Base-by-base conservation (phyloP, 768 basidiomycete species). In the Tephrocybe sp. region DNA sequence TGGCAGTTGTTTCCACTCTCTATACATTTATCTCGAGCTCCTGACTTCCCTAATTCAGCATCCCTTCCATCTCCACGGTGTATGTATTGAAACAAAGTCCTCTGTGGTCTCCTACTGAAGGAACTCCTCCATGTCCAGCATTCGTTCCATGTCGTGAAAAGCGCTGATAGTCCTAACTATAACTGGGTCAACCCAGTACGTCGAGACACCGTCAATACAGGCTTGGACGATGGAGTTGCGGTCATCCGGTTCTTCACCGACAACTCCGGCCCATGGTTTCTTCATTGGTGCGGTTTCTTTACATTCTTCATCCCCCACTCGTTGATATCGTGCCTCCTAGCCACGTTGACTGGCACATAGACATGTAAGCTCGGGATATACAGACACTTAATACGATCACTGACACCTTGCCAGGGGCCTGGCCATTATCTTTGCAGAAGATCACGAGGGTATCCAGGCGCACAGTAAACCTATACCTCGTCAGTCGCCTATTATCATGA, bases 181-280 rank as follows among this genome's bases (percentile, higher is more conserved):
- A 76, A 51, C 18, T 51, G 42, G 21, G 13, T 28, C 5, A 52
- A 52, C 16, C 51, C 51, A 26, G 44, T 47, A 8, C 60, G 61
- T 24, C 65, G 73, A 13, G 74, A 74, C 44, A 68, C 71, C 8
- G 70, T 72, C 15, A 64, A 56, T 28, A 63, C 60, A n/a, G 70
- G 72, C 9, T 24, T 30, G 16, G 34, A 53, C 1, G 56, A 50
- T 9, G 68, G 71, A 52, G 66, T 69, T 19, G 72, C 76, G 24
- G 77, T 75, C n/a, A 71, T 87, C 41, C 74, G 83, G 27, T 85
- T 82, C 66, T 58, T 63, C 16, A 80, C 85, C 2, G 81, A 87
- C 61, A 87, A 85, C 66, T 71, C 82, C 8, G 83, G 83, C 9
- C 77, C 78, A 16, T 82, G 80, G 74, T 61, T 45, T 44, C 21